Percentiles rank a stretch among this genome's conserved stretches.
phyloP scores from a whole-genome alignment of 139 green algal species.

The Spirogloea muscicola region DNA sequence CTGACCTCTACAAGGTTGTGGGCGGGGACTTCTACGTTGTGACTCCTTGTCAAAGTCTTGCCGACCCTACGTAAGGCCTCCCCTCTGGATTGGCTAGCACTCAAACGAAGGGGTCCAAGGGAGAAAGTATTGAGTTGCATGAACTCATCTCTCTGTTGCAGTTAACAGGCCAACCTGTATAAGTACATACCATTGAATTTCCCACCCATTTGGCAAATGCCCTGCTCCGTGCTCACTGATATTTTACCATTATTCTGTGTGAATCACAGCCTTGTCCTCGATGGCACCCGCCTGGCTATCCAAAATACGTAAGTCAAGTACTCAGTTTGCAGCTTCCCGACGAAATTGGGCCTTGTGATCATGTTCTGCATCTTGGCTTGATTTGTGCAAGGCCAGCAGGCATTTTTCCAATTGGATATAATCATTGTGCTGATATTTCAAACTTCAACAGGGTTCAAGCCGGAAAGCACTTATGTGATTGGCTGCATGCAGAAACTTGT shows the following conservation, averaged over 20 bases:
- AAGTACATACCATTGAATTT: no score
- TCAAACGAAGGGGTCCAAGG: no score
- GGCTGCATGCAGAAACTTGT: no score
- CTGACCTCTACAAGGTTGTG: slow-evolving; percentile 40
- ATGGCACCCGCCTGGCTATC: slow-evolving; percentile 78
- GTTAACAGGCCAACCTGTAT: no score
- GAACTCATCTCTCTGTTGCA: no score
- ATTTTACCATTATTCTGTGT: background rate
- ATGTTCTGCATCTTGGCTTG: background rate
- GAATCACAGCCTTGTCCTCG: slow-evolving; percentile 49
- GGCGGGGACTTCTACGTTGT: slow-evolving; percentile 78
- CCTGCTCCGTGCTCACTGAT: background rate
- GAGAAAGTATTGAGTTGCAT: no score
- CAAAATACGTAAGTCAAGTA: slow-evolving; percentile 10
- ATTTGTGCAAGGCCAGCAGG: background rate
- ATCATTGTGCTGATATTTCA: no score
- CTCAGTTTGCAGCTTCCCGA: no score
- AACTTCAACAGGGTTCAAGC: no score
- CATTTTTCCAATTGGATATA: background rate
- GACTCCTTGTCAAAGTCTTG: slow-evolving; percentile 64
- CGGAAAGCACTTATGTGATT: no score
- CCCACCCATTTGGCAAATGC: background rate
- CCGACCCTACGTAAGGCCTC: background rate
- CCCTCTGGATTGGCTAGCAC: no score
- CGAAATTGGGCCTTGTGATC: background rate